phyloP scores from a whole-genome alignment of 75 land plant species.

The Selaginella tamariscina region DNA sequence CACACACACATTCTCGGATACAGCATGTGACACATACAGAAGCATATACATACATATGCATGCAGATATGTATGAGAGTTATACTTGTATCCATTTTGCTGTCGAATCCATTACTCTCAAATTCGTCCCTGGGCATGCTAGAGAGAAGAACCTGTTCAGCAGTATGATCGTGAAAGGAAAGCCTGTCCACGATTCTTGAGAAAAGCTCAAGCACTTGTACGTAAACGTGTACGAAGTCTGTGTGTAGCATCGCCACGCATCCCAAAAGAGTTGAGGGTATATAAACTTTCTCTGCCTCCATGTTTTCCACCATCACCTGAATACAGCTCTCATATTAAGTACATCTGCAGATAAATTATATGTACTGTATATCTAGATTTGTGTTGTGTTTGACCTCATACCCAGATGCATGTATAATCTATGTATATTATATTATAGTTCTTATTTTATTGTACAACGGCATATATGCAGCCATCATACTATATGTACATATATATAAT shows the following conservation, averaged over 20 bases:
- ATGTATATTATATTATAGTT: no score
- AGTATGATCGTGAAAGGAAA: slow-evolving; percentile 80
- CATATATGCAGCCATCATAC: no score
- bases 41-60: no score
- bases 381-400: no score
- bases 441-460: no score
- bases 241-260: slow-evolving; percentile 99
- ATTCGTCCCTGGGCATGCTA: slow-evolving; percentile 87
- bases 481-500: no score
- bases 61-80: no score
- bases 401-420: no score
- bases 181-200: slow-evolving; percentile 79
- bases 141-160: slow-evolving; percentile 89
- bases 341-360: no score
- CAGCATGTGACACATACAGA: no score
- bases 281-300: slow-evolving; percentile 97
- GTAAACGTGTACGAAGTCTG: slow-evolving; percentile 94
- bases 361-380: no score
- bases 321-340: slow-evolving; percentile 6
- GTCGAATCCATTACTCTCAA: slow-evolving; percentile 32
- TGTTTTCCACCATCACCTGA: slow-evolving; percentile 66
- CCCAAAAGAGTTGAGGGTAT: slow-evolving; percentile 98
- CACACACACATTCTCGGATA: no score
- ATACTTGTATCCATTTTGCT: background rate
- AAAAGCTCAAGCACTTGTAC: slow-evolving; percentile 98